Evolutionary conservation across 192 early-diverging fungal species (phyloP), one percentile per base, ranked within the genome.

Genomic region (Powellomyces hirtus): DNA sequence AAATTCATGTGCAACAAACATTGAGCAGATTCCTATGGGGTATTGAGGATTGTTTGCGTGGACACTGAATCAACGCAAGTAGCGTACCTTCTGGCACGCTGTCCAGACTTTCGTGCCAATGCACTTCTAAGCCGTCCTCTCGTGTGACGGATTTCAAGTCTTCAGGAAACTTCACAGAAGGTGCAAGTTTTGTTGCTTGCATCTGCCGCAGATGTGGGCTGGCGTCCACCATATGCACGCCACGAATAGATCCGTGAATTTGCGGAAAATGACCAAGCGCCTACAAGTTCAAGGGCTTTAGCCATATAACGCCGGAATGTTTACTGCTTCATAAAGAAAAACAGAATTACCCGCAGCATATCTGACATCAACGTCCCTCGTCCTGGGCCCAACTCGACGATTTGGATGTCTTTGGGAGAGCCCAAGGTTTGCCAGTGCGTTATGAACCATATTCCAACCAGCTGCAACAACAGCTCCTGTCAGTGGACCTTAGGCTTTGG

Each of bases 361-460:
- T 98, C 97, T 63, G 80, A 74, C 90, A 97, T 92, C 53, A 98
- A 75, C 10, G 97, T 98, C 44, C 97, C 97, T 29, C 93, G 79
- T 7, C 97, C 97, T 0, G 97, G 97, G 2, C 97, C 97, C 59
- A 61, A 7, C 35, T 61, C 59, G 14, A 59, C 10, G 26, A 59
- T 59, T 29, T 65, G 51, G 42, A 82, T 64, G 14, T 60, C 20
- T 31, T 62, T 10, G 14, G 80, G 80, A 18, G 42, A 42, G 13
- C 90, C 91, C 52, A 89, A 81, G 38, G 71, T 68, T 66, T 86
- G 71, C 95, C 94, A 97, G 51, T 92, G 87, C 14, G 89, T 75
- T 20, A 94, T 77, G 59, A 91, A 92, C 93, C 94, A 97, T 4
- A 98, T 84, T 10, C 89, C 95, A 38, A 96, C 69, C 1, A 97